Percentiles rank a stretch among this genome's conserved stretches.
phyloP scores from a whole-genome alignment of 306 rosid species.

The Cyclanthera cordifolia region DNA sequence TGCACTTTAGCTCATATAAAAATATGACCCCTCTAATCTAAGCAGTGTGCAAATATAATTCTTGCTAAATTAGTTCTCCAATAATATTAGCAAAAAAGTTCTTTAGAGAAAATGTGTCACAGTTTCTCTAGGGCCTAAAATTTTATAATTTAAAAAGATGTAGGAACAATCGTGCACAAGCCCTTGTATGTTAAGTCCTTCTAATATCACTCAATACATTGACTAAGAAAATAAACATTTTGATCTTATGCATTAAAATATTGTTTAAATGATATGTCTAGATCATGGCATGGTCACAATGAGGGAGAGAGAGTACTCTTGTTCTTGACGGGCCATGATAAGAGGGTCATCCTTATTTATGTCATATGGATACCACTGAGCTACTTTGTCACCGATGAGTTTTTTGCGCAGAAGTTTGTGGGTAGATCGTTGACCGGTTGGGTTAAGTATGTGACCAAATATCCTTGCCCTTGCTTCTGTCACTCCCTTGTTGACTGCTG shows the following conservation, averaged over 20 bases:
- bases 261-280: not conserved
- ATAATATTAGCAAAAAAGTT: not conserved
- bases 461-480: constrained; percentile 63
- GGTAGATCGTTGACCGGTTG: constrained; percentile 45
- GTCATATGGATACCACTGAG: constrained; percentile 78
- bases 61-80: not conserved
- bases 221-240: not conserved
- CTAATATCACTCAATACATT: not conserved
- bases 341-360: constrained; percentile 63
- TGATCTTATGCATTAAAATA: not conserved
- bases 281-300: not conserved
- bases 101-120: not conserved
- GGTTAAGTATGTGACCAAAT: constrained; percentile 70
- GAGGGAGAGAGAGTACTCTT: constrained; percentile 39
- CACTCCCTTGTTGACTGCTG: constrained; percentile 43
- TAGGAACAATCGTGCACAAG: not conserved
- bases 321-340: constrained; percentile 58
- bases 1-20: not conserved
- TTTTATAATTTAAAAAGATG: not conserved
- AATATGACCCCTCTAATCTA: not conserved
- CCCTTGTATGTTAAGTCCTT: not conserved
- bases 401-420: constrained; percentile 76
- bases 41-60: not conserved
- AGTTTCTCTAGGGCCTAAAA: not conserved
- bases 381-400: constrained; percentile 73